Base-by-base conservation (phyloP, 768 basidiomycete species). In the Auricularia sp. region DNA sequence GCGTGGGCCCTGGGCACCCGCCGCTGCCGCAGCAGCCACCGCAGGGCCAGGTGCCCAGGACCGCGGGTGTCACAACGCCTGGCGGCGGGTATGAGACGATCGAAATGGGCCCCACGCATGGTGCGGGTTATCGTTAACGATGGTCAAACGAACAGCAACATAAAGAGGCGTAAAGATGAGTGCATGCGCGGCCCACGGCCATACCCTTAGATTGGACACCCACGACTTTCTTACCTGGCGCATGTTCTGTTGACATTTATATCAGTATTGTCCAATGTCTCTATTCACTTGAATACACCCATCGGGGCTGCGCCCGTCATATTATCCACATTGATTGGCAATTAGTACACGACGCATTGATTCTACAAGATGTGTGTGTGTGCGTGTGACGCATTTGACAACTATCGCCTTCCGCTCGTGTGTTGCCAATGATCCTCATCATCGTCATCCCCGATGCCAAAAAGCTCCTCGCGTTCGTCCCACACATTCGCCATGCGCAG, bases 391-490 rank as follows among this genome's bases (percentile, higher is more conserved):
- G 29, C 29, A 29, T 29, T 29, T 29, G 29, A 29, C 29, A 29
- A 29, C 29, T 29, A 29, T 29, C 29, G 29, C 29, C 29, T 29
- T 29, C 39, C 8, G 51, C n/a, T 67, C 72, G 51, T 59, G 51
- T 69, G 53, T 72, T 71, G 61, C 74, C 58, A 72, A 66, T 21
- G 68, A 43, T 23, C 74, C 67, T 81, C 77, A 61, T 86, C 85
- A 68, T 84, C 84, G 65, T 84, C 83, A 10, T 80, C 83, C 3
- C 85, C 88, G 62, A 89, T 78, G 53, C 79, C 84, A 72, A 91
- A 90, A 39, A 88, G 66, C 63, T 90, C 88, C 74, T 92, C 90
- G 34, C 84, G 81, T 68, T 88, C 87, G 66, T 91, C 87, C 89
- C 89, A 91, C 54, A 87, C 84, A 71, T 88, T 80, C 16, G 79